Evolutionary conservation across 768 basidiomycete genomes (phyloP).

Genomic region (Tricholoma saponaceum): DNA sequence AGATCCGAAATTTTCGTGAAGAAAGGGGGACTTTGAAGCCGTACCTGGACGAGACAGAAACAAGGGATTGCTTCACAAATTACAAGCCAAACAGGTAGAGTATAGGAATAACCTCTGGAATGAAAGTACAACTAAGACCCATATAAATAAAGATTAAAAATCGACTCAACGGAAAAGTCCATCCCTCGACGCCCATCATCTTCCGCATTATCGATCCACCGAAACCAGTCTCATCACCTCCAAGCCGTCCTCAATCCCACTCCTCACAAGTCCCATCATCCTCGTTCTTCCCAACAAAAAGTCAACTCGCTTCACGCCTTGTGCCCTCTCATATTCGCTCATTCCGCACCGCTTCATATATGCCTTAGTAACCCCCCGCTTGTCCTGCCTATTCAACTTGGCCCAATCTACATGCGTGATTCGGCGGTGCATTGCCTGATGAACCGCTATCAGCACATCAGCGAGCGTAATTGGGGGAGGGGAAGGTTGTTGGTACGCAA

Average conservation of each 20-base stretch:
- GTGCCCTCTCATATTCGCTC: constrained; percentile 31
- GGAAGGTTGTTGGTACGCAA: neutral
- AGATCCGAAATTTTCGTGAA: too few relatives aligned
- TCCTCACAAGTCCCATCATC: constrained; percentile 46
- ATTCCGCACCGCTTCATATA: constrained; percentile 32
- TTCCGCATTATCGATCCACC: neutral
- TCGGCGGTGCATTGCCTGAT: constrained; percentile 40
- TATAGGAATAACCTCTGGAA: too few relatives aligned
- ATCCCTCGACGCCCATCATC: neutral
- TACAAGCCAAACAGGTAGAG: too few relatives aligned
- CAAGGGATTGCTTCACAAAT: too few relatives aligned
- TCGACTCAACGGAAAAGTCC: too few relatives aligned
- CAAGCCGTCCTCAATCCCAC: constrained; percentile 30
- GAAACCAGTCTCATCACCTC: constrained; percentile 29
- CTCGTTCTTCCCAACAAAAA: constrained; percentile 44
- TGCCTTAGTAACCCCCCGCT: constrained; percentile 30
- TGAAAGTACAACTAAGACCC: too few relatives aligned
- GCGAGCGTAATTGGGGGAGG: constrained; percentile 47
- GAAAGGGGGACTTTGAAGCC: too few relatives aligned
- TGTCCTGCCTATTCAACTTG: constrained; percentile 23
- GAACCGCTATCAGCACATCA: constrained; percentile 53
- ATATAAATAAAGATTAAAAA: too few relatives aligned
- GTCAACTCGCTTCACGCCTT: constrained; percentile 60
- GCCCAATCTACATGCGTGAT: constrained; percentile 40
- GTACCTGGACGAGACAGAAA: too few relatives aligned